Conservation (phyloP, 2,329 filamentous ascomycete genomes). For the Capronia americana region DNA sequence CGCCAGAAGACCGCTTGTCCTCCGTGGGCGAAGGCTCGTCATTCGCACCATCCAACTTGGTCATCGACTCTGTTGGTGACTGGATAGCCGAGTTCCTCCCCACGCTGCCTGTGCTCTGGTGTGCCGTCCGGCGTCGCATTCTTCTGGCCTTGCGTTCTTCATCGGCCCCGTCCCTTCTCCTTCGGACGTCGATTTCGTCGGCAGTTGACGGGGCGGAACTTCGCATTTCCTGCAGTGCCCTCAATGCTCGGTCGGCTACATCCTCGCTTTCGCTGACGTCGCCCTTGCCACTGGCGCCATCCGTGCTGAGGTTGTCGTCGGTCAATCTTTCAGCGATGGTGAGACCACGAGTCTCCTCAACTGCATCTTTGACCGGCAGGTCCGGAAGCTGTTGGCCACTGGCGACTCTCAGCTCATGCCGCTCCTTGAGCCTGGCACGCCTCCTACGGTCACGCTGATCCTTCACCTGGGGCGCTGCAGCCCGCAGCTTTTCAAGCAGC, state of each 20-base stretch:
- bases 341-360: constrained; percentile 56
- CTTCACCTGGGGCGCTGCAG: constrained; percentile 85
- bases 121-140: constrained; percentile 68
- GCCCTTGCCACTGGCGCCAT: constrained; percentile 41
- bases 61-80: constrained; percentile 31
- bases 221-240: constrained; percentile 82
- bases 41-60: constrained; percentile 25
- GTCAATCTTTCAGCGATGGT: constrained; percentile 39
- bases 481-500: constrained; percentile 89
- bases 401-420: constrained; percentile 86
- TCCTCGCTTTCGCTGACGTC: constrained; percentile 66
- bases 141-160: constrained; percentile 74
- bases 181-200: constrained; percentile 64
- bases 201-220: constrained; percentile 56
- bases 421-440: constrained; percentile 85
- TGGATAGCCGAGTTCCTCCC: constrained; percentile 37
- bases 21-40: constrained; percentile 24
- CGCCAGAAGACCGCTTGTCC: constrained; percentile 31
- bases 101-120: constrained; percentile 44
- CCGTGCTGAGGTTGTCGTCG: constrained; percentile 33
- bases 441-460: constrained; percentile 89
- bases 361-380: constrained; percentile 60
- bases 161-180: constrained; percentile 75
- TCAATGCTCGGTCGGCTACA: constrained; percentile 82
- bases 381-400: constrained; percentile 90